phyloP scores from a whole-genome alignment of 495 filamentous ascomycete genomes.

The Aspergillus mulundensis region DNA sequence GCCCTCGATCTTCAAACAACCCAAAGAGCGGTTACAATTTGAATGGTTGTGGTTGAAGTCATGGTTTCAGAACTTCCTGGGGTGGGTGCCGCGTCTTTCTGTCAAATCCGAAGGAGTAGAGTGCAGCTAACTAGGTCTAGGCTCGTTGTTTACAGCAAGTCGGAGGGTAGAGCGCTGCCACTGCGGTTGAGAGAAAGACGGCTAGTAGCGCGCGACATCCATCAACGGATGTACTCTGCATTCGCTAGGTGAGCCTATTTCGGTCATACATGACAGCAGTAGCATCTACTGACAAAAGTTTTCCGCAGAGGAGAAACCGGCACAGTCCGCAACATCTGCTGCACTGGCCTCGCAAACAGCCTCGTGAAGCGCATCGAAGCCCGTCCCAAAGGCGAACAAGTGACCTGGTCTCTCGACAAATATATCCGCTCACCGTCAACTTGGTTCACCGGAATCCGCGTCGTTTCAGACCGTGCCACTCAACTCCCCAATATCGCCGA shows the following conservation, averaged over 20 bases:
- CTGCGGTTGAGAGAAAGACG: slow-evolving; percentile 42
- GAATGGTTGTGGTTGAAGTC: slow-evolving; percentile 47
- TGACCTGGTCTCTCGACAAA: slow-evolving; percentile 64
- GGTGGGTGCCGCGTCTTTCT: slow-evolving; percentile 26
- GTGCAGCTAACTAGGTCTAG: slow-evolving; percentile 32
- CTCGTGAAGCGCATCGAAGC: slow-evolving; percentile 52
- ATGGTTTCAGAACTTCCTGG: slow-evolving; percentile 32
- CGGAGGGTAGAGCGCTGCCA: slow-evolving; percentile 23
- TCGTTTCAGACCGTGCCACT: slow-evolving; percentile 57
- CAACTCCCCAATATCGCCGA: slow-evolving; percentile 45
- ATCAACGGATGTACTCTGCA: slow-evolving; percentile 66
- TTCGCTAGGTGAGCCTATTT: slow-evolving; percentile 55
- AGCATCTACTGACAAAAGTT: background rate
- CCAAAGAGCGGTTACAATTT: slow-evolving; percentile 39
- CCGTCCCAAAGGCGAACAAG: slow-evolving; percentile 46
- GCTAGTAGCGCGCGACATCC: slow-evolving; percentile 48
- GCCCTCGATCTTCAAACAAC: slow-evolving; percentile 51
- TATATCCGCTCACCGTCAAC: slow-evolving; percentile 54
- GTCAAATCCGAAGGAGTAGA: background rate
- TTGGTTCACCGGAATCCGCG: slow-evolving; percentile 38
- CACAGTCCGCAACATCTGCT: slow-evolving; percentile 56
- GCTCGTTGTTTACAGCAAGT: slow-evolving; percentile 38
- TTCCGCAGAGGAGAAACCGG: slow-evolving; percentile 50
- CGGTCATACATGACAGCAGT: background rate
- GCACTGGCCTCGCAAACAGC: slow-evolving; percentile 52